These are phyloP conservation scores for Eucalyptus regnans DNA, from an alignment of 345 rosid genomes.

Conservation along the genomic window DNA sequence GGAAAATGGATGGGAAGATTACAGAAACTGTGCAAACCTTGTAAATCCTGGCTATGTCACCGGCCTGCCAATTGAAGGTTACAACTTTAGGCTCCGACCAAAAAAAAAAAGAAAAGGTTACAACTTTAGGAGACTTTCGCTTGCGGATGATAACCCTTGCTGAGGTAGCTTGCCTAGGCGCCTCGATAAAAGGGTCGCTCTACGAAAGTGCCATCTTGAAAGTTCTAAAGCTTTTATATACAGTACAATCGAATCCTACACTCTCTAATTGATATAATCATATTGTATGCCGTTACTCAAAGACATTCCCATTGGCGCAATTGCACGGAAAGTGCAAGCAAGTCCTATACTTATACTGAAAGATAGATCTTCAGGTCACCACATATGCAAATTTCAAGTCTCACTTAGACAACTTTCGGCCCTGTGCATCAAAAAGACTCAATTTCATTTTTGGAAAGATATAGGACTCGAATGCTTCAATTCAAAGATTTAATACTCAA, in stretches of 20 bases:
- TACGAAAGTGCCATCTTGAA: neutral
- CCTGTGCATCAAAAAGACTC: neutral
- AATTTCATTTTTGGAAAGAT: neutral
- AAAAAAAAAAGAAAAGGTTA: no score
- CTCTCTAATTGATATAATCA: neutral
- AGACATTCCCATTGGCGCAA: neutral
- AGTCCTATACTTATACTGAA: neutral
- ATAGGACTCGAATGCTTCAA: fast-evolving
- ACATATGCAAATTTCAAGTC: neutral
- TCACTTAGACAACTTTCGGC: neutral
- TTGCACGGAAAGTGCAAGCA: neutral
- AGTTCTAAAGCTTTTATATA: neutral
- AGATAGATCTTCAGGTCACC: neutral
- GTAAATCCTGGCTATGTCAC: neutral
- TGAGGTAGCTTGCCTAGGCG: neutral
- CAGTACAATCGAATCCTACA: neutral
- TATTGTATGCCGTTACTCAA: neutral
- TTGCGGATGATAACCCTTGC: neutral
- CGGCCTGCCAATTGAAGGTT: neutral
- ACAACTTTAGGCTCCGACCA: neutral
- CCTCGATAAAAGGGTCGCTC: neutral
- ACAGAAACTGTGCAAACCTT: neutral
- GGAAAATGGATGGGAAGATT: neutral
- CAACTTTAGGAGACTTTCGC: neutral
- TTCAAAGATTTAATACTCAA: neutral